Conservation (phyloP, 352 stramenopile genomes). For the Thraustochytrium sp. region DNA sequence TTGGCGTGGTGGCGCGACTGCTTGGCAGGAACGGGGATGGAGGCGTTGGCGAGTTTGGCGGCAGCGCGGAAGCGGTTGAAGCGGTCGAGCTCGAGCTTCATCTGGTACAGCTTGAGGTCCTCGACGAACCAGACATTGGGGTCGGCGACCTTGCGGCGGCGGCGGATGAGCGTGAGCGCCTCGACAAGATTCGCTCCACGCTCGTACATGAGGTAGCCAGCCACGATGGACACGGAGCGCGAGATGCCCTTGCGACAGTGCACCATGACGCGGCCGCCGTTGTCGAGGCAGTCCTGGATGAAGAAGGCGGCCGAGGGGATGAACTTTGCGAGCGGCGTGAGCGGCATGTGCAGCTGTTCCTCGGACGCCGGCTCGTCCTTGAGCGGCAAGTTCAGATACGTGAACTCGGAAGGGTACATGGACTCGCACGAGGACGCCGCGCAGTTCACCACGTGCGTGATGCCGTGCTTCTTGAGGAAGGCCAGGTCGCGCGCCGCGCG, state of each 20-base stretch:
- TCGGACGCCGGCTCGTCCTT: slow-evolving; percentile 63
- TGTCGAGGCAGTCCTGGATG: slow-evolving; percentile 18
- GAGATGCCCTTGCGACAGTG: slow-evolving; percentile 39
- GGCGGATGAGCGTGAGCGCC: slow-evolving; percentile 15
- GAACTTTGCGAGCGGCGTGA: slow-evolving; percentile 10
- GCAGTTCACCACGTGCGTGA: slow-evolving; percentile 82
- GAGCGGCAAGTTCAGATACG: slow-evolving; percentile 75
- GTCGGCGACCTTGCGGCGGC: slow-evolving; percentile 34
- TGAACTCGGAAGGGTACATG: slow-evolving; percentile 68
- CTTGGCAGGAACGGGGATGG: background rate
- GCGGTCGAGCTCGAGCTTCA: slow-evolving; percentile 20
- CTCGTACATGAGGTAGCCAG: slow-evolving; percentile 38
- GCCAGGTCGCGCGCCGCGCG: slow-evolving; percentile 69
- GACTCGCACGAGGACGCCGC: slow-evolving; percentile 66
- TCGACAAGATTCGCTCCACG: slow-evolving; percentile 4
- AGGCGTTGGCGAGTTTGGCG: background rate
- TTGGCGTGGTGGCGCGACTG: background rate
- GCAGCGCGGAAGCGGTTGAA: background rate
- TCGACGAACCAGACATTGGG: slow-evolving; percentile 40
- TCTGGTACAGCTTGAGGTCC: slow-evolving; percentile 31
- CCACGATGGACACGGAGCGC: slow-evolving; percentile 22
- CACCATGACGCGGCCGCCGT: slow-evolving; percentile 32
- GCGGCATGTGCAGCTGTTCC: slow-evolving; percentile 22
- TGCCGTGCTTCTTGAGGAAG: slow-evolving; percentile 61
- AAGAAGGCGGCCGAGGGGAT: slow-evolving; percentile 14